Base-by-base conservation (phyloP, 192 early-diverging fungal species). In the Coemansia sp. region DNA sequence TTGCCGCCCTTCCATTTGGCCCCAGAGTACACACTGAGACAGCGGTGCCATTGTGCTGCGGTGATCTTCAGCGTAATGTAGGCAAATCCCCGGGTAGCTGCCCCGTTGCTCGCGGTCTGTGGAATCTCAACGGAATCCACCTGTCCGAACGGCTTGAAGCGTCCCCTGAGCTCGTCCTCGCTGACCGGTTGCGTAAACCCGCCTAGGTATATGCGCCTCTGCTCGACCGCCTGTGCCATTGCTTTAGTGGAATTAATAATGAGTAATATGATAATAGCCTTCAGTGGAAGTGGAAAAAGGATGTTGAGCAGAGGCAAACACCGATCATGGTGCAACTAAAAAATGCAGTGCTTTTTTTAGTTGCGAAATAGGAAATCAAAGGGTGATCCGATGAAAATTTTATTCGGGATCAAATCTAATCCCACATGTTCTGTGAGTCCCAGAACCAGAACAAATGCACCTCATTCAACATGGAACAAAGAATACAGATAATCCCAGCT, bases 1-100 rank as follows among this genome's bases (percentile, higher is more conserved):
- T 86, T 85, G 26, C 87, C 83, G 47, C 93, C 93, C 75, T 93
- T 95, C 93, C 93, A 95, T 60, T 91, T 92, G 12, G 93, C 78
- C 4, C 91, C 90, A 43, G 91, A 90, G 65, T 89, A 93, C 18
- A 89, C 56, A 18, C 85, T 81, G 26, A 89, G 78, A 79, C 92
- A 94, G 73, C 86, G 88, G 47, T 71, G 81, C 85, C 90, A 90
- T 18, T 89, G 79, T 39, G 86, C 83, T 15, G 85, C 65, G 1
- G 87, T 92, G 0, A 89, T 93, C 21, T 83, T 83, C 32, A 95
- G 71, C 16, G 81, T 88, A 42, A 95, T 75, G 45, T 92, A 89
- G 42, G 85, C 92, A 64, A 93, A 95, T 7, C 92, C 92, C 47
- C 91, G 83, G 63, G 75, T 60, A 7, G 74, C 85, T 47, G 71